A percentile compares a stretch with the other conserved stretches of the same genome.
Conservation (phyloP, 1,284 basidiomycete genomes). For the Retiboletus flavoniger region DNA sequence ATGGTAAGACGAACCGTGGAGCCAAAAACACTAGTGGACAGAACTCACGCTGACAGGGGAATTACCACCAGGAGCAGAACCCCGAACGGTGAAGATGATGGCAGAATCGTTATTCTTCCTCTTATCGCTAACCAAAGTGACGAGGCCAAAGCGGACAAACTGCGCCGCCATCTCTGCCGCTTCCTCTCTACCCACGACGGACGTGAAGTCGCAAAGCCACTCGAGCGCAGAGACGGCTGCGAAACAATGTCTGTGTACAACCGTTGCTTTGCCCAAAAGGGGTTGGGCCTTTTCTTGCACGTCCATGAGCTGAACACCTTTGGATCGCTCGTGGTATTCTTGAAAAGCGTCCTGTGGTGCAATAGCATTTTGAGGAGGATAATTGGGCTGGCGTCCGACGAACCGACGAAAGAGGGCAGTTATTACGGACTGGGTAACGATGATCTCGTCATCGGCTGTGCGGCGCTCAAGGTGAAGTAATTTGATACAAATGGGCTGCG, state of each 20-base stretch:
- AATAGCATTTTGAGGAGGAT: constrained; percentile 48
- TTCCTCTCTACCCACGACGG: constrained; percentile 93
- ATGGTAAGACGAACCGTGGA: constrained; percentile 17
- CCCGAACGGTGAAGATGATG: constrained; percentile 86
- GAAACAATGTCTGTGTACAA: constrained; percentile 77
- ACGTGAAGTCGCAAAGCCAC: constrained; percentile 98
- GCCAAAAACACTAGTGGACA: constrained; percentile 3
- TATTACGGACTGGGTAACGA: constrained; percentile 91
- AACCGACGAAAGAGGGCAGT: constrained; percentile 96
- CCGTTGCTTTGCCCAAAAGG: constrained; percentile 45
- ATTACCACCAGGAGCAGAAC: constrained; percentile 70
- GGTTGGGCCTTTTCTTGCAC: constrained; percentile 61
- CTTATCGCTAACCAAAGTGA: constrained; percentile 84
- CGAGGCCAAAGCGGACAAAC: constrained; percentile 93
- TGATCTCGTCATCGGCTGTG: constrained; percentile 93
- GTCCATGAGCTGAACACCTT: constrained; percentile 72
- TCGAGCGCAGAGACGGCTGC: constrained; percentile 84
- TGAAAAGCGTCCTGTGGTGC: constrained; percentile 63
- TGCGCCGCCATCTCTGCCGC: constrained; percentile 97
- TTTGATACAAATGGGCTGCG: constrained; percentile 98
- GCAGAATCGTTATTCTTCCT: constrained; percentile 85
- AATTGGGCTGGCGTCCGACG: constrained; percentile 83
- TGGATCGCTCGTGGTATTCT: constrained; percentile 76
- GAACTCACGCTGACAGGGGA: constrained; percentile 68
- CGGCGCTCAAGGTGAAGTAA: constrained; percentile 94